These are phyloP conservation scores for Sugiyamaella mastotermitis DNA, from an alignment of 805 yeast genomes.

Conservation along the genomic window DNA sequence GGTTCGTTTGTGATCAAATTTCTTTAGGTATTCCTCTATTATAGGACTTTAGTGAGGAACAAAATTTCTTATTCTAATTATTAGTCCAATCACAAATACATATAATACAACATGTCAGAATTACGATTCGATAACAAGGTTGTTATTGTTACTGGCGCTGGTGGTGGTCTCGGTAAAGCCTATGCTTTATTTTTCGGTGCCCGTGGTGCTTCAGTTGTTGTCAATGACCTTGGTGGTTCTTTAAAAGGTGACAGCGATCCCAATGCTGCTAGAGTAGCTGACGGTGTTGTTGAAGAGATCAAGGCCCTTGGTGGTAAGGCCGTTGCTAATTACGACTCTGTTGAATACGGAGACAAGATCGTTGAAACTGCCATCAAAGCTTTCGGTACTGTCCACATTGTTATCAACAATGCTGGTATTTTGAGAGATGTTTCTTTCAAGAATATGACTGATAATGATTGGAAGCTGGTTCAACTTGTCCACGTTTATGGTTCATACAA, in stretches of 20 bases:
- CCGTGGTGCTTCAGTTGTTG: constrained; percentile 92
- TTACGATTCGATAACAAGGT: constrained; percentile 72
- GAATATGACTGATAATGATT: constrained; percentile 79
- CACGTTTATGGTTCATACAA: constrained; percentile 87
- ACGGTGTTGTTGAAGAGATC: constrained; percentile 82
- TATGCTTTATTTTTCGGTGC: constrained; percentile 84
- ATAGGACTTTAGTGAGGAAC: too few relatives aligned
- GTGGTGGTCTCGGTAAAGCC: constrained; percentile 90
- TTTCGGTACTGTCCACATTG: constrained; percentile 83
- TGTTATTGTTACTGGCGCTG: constrained; percentile 93
- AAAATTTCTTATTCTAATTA: too few relatives aligned
- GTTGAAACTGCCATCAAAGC: constrained; percentile 78
- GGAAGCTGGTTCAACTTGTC: constrained; percentile 72
- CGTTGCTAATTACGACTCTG: constrained; percentile 91
- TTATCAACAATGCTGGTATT: constrained; percentile 94
- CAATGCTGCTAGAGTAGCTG: constrained; percentile 57
- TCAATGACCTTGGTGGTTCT: constrained; percentile 88
- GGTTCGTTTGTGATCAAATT: too few relatives aligned
- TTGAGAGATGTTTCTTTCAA: constrained; percentile 81
- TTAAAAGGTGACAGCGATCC: constrained; percentile 62
- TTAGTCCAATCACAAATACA: too few relatives aligned
- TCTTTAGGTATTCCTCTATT: too few relatives aligned
- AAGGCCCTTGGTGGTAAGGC: constrained; percentile 72
- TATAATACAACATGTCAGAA: constrained; percentile 22
- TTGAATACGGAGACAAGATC: constrained; percentile 77